Evolutionary conservation across 1,139 yeast genomes (phyloP).

Genomic region (Saccharomyces hybrid): DNA sequence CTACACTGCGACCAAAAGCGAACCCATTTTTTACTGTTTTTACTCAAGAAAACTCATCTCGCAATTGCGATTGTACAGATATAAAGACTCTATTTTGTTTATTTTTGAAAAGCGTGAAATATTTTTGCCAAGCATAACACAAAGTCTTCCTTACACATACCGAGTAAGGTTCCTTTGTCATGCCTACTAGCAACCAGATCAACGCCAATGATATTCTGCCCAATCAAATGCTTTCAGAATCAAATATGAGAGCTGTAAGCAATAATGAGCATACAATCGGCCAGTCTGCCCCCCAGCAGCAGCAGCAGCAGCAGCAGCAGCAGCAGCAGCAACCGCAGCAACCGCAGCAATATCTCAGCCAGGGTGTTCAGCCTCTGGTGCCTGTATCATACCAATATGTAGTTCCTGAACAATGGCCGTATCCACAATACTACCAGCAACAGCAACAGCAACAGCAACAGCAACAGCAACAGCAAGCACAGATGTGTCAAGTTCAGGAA

Average conservation of each 20-base stretch:
- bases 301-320: constrained; percentile 9
- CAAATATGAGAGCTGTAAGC: neutral
- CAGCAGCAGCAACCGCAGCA: constrained; percentile 2
- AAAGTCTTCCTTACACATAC: neutral
- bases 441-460: constrained; percentile 3
- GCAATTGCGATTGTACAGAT: neutral
- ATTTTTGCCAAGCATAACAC: neutral
- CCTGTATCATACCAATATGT: neutral
- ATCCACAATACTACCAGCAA: constrained; percentile 18
- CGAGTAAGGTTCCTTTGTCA: neutral
- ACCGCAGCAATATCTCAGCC: constrained; percentile 4
- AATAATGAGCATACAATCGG: constrained; percentile 1
- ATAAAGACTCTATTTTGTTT: neutral
- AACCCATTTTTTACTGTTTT: neutral
- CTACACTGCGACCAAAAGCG: neutral
- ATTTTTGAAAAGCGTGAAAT: neutral
- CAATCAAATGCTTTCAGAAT: neutral
- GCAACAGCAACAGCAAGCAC: constrained; percentile 1
- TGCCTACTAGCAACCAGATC: neutral
- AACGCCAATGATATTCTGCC: neutral
- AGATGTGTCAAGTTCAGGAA: neutral
- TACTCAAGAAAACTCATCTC: neutral
- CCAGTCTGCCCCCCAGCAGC: constrained; percentile 4
- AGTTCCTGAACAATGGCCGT: constrained; percentile 8
- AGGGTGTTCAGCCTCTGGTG: constrained; percentile 2